These are phyloP conservation scores for Gardenia jasminoides DNA, from an alignment of 257 asterid genomes.

Conservation along the genomic window DNA sequence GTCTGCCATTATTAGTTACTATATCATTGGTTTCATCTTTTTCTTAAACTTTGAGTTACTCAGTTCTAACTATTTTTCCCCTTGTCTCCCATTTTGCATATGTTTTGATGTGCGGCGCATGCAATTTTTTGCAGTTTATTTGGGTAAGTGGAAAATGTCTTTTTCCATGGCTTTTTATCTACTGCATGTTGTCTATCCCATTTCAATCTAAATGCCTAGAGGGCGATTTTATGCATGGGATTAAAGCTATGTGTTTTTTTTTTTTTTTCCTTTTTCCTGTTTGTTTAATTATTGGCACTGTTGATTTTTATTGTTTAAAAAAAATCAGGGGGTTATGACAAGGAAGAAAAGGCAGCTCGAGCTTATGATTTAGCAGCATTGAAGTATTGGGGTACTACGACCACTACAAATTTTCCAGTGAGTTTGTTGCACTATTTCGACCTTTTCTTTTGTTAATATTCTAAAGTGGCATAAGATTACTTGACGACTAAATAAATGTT, in stretches of 20 bases:
- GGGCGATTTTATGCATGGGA: not conserved
- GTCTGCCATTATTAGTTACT: conserved; percentile 44
- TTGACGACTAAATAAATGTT: not conserved
- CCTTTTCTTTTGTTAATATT: not conserved
- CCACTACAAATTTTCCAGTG: conserved; percentile 90
- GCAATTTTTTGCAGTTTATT: conserved; percentile 60
- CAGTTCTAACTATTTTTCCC: conserved; percentile 32
- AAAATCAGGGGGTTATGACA: conserved; percentile 77
- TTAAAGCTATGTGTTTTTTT: not conserved
- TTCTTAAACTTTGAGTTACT: not conserved
- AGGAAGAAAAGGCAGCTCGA: conserved; percentile 93
- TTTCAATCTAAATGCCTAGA: not conserved
- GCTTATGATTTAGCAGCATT: conserved; percentile 94
- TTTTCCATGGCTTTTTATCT: not conserved
- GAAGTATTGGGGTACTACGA: conserved; percentile 87
- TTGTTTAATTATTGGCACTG: not conserved
- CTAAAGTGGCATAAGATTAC: not conserved
- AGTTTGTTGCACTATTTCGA: conserved; percentile 12
- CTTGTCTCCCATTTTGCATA: conserved; percentile 23
- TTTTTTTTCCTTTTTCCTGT: too few relatives aligned
- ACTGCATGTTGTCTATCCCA: too few relatives aligned
- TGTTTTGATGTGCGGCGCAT: conserved; percentile 25
- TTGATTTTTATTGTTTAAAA: not conserved
- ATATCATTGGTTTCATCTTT: not conserved
- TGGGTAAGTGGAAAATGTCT: conserved; percentile 48